phyloP scores from a whole-genome alignment of 2,329 filamentous ascomycete species.

The Fusarium sp. region DNA sequence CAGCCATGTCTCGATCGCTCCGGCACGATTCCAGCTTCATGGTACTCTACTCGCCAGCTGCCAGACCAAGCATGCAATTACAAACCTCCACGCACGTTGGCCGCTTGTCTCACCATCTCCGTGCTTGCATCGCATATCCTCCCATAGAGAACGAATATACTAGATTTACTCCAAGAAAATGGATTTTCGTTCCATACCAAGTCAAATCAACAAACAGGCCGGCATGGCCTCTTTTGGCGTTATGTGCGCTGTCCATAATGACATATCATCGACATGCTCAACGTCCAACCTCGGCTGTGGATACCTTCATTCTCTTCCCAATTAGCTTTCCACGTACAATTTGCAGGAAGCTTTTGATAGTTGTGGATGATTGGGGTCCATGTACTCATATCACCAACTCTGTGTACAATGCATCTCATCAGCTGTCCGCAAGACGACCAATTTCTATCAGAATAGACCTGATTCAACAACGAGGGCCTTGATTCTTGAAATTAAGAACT shows the following conservation, averaged over 20 bases:
- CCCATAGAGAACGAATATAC: background rate
- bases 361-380: background rate
- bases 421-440: too few relatives aligned
- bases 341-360: background rate
- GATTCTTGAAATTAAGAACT: background rate
- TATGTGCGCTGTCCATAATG: conserved; percentile 4
- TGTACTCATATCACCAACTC: background rate
- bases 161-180: conserved; percentile 3
- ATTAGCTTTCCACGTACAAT: background rate
- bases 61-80: background rate
- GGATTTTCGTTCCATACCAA: background rate
- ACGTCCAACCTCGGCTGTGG: background rate
- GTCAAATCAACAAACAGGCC: conserved; percentile 2
- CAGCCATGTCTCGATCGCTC: conserved; percentile 38
- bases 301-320: conserved; percentile 4
- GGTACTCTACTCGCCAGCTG: conserved; percentile 21
- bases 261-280: conserved; percentile 20
- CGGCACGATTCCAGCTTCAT: conserved; percentile 9
- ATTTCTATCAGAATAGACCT: background rate
- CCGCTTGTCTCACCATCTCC: conserved; percentile 31
- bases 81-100: conserved; percentile 12
- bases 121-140: conserved; percentile 7
- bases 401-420: background rate
- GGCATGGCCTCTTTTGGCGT: background rate
- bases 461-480: background rate